A percentile compares a stretch with the other conserved stretches of the same genome.
Evolutionary conservation across 345 rosid genomes (phyloP).

Genomic region (Brassica incana): DNA sequence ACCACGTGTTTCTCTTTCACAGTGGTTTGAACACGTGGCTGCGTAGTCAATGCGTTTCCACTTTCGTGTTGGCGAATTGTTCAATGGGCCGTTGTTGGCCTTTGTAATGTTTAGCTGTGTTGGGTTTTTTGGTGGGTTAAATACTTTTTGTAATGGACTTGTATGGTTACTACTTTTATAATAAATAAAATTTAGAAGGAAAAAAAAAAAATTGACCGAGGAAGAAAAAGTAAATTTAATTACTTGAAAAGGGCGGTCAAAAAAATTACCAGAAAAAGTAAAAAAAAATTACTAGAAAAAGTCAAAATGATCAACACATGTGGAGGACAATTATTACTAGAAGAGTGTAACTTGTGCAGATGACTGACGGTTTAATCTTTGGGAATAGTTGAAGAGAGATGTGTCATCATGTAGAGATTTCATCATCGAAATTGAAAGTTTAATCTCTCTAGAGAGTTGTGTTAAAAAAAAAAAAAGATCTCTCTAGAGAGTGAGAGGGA

Average conservation of each 20-base stretch:
- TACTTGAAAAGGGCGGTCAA: not conserved
- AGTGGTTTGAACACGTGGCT: no score
- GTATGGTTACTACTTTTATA: no score
- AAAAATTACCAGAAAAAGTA: slow-evolving; percentile 29
- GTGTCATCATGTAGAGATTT: slow-evolving; percentile 24
- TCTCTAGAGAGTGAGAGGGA: not conserved
- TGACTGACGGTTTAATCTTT: slow-evolving; percentile 16
- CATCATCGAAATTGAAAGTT: not conserved
- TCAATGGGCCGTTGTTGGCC: no score
- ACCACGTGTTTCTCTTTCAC: no score
- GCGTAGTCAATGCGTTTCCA: no score
- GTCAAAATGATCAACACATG: slow-evolving; percentile 23
- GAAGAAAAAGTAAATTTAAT: not conserved
- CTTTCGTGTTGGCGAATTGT: no score
- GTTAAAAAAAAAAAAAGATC: no score
- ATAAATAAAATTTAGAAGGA: no score
- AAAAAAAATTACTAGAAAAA: slow-evolving; percentile 18
- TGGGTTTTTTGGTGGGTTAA: no score
- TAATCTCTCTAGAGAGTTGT: not conserved
- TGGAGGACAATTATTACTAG: slow-evolving; percentile 13
- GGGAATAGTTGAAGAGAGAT: slow-evolving; percentile 15
- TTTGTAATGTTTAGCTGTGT: no score
- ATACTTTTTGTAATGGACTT: no score
- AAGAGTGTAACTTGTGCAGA: slow-evolving; percentile 26
- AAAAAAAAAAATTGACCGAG: no score